Base-by-base conservation (phyloP, 2,329 filamentous ascomycete genomes). In the Rhytidhysteron rufulum region DNA sequence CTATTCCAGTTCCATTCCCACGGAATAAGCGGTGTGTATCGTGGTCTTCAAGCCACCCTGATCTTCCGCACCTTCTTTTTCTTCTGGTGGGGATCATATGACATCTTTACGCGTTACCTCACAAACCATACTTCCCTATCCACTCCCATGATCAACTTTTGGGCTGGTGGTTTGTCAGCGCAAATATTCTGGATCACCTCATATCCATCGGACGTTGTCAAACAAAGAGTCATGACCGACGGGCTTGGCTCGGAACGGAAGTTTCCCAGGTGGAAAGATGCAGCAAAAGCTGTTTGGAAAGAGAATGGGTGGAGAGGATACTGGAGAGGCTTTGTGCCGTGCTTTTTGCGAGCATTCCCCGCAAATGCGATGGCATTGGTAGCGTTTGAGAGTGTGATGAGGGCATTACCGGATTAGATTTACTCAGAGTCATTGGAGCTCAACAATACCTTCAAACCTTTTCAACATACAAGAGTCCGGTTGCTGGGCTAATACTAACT, bases 1-100 rank as follows among this genome's bases (percentile, higher is more conserved):
- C 15, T 25, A n/a, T 17, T 37, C 10, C 31, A 74, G 69, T 58
- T 74, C 35, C 61, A 63, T 19, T 56, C 63, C 37, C 88, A 97
- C 63, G 91, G 93, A 33, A 55, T 96, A 3, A 61, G 67, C 17
- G 93, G 91, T 25, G 65, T 98, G 6, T 98, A 91, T 66, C 89
- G 88, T 60, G 93, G 93, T 1, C 76, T 98, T 10, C 73, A 69
- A 27, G 87, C 93, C 1, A 97, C 93, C 0, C 72, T 97, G 35
- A 67, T 97, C 34, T 97, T 97, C 71, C 80, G 93, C 15, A 81
- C 82, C 11, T 95, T 91, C 70, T 98, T 98, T 75, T 96, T 95
- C 76, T 93, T 85, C 72, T 97, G 90, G 90, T 98, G 93, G 93
- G 83, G 83, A n/a, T 86, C 82, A 44, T 98, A 98, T 71, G 91